Evolutionary conservation across 169 alveolate species (phyloP), one percentile per base, ranked within the genome.

Genomic region (Cryptosporidium sp.): DNA sequence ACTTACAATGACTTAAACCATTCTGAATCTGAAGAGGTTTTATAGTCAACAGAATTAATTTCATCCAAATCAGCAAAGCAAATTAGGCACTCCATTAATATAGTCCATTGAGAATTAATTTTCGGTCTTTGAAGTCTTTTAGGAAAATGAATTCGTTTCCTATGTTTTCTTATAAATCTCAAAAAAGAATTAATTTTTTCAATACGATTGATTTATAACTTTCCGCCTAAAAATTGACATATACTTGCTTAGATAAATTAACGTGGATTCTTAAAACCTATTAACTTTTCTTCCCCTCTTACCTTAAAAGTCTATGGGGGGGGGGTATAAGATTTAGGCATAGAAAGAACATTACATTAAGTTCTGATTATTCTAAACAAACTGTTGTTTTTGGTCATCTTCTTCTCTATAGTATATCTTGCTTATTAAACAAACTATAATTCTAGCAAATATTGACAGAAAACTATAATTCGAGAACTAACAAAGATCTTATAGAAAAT

Each of bases 21-120:
- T 26, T 72, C 61, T 31, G 94, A 85, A 75, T 37, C 33, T 6
- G 69, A 73, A 39, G 85, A 48, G 16, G 93, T 84, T 85, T 92
- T 85, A 53, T 92, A 92, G 44, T 91, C 92, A 61, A 92, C 92
- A 33, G 86, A 75, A 70, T 89, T 92, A 18, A 72, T 70, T 53
- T 91, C 94, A 42, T 92, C 89, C 35, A 92, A 72, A 60, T 92
- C 93, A 53, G 92, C 87, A 73, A 85, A 92, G 29, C 94, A 92
- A 69, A 92, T 92, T 75, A 92, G 70, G 42, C 94, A 92, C 26
- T 80, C 89, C 89, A 80, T 80, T 16, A 18, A 80, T 29, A 23
- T n/a, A 58, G 9, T 7, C 14, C 33, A 18, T 67, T 37, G 73
- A 31, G 35, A 56, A 7, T 12, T 48, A 14, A 48, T 5, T 48